A percentile compares a stretch with the other conserved stretches of the same genome.
Conservation (phyloP, 352 stramenopile species). For the Globisporangium iwayamae region DNA sequence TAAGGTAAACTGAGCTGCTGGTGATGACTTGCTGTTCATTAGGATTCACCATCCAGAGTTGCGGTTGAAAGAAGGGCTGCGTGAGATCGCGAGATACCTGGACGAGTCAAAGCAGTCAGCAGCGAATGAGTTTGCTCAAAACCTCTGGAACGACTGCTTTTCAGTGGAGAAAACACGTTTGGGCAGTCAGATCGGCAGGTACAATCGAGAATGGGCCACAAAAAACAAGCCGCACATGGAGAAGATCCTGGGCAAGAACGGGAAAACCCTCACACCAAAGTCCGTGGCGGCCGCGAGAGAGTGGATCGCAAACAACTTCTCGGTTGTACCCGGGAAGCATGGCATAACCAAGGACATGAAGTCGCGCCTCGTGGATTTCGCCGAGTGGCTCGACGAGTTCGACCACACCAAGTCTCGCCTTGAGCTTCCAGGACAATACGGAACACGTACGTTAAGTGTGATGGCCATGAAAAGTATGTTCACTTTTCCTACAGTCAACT, state of each 20-base stretch:
- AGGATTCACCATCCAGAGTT: constrained; percentile 82
- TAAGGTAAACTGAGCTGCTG: background rate
- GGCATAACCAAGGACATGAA: constrained; percentile 84
- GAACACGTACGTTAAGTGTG: constrained; percentile 37
- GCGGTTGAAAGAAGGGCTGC: constrained; percentile 73
- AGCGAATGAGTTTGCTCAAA: constrained; percentile 30
- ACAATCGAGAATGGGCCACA: constrained; percentile 71
- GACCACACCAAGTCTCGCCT: constrained; percentile 62
- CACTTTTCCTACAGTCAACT: background rate
- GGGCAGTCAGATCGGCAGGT: constrained; percentile 59
- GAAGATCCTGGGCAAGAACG: constrained; percentile 69
- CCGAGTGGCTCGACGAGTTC: constrained; percentile 84
- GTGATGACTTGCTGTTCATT: constrained; percentile 1
- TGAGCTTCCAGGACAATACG: constrained; percentile 83
- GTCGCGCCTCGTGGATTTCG: constrained; percentile 72
- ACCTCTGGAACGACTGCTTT: constrained; percentile 69
- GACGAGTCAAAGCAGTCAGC: constrained; percentile 36
- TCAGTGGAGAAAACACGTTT: constrained; percentile 41
- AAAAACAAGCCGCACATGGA: constrained; percentile 58
- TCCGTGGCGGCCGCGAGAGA: constrained; percentile 50
- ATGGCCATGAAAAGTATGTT: background rate
- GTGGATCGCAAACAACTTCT: constrained; percentile 73
- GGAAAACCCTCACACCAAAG: constrained; percentile 47
- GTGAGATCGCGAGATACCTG: constrained; percentile 59
- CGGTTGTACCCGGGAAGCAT: constrained; percentile 59